Base-by-base conservation (phyloP, 345 rosid genomes). In the Syzygium aromaticum region DNA sequence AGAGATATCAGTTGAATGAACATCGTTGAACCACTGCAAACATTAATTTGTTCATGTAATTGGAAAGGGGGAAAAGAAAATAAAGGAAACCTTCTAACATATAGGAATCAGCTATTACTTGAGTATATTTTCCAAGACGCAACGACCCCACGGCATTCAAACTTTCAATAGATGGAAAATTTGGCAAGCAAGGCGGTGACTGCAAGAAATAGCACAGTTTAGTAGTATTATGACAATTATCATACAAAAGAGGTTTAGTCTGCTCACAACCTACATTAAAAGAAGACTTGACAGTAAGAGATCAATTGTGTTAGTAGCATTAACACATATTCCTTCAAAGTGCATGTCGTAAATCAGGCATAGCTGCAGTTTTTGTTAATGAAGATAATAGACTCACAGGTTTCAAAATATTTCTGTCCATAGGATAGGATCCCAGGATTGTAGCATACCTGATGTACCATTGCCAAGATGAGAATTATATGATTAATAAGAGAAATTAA, bases 1-100 rank as follows among this genome's bases (percentile, higher is more conserved):
- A 22, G 95, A 93, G 87, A 96, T 92, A 51, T 95, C 98, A 88
- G 92, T 93, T 51, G 98, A 93, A 87, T 89, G 89, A 5, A 96
- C 99, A 92, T 96, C 98, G 87, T 95, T 93, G 92, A 95, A 96
- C 99, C 98, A 96, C 98, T 96, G 95, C 90, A 92, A 51, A 77
- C 43, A 16, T 15, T 46, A 59, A 83, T 33, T 21, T 49, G 46
- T 17, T 54, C 54, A 40, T 89, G 49, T 15, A 13, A 67, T 80
- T 87, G 88, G 53, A 51, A 88, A 77, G 56, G 33, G 64, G 85
- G 64, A 86, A 86, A 87, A 84, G 87, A 86, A 84, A 85, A 86
- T 85, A 86, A 86, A 85, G 46, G 28, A 25, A 46, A 61, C 27
- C 8, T 49, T 30, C 51, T 51, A 61, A 38, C 38, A 25, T 28